Evolutionary conservation across 768 basidiomycete genomes (phyloP).

Genomic region (Amanita jacksonii): DNA sequence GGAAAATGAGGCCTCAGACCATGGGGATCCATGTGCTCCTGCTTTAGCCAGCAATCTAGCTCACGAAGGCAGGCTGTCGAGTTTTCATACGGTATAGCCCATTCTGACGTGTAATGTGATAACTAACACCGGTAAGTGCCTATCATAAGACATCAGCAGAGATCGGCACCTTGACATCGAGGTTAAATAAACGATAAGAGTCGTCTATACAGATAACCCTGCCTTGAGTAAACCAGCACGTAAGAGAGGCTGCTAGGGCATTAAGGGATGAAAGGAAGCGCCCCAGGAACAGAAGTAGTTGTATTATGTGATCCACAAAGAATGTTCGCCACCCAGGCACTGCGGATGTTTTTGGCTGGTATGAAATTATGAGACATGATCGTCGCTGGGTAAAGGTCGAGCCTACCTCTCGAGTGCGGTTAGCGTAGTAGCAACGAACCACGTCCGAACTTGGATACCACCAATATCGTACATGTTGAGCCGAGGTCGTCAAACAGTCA

Average conservation of each 20-base stretch:
- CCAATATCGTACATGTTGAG: constrained; percentile 89
- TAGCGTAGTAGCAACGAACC: constrained; percentile 62
- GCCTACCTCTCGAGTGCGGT: constrained; percentile 69
- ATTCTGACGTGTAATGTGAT: constrained; percentile 91
- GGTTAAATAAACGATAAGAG: constrained; percentile 79
- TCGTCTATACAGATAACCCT: constrained; percentile 60
- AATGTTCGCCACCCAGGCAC: constrained; percentile 61
- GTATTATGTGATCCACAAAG: constrained; percentile 73
- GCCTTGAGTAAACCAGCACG: constrained; percentile 55
- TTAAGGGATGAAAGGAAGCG: constrained; percentile 57
- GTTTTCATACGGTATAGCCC: constrained; percentile 74
- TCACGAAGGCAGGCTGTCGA: constrained; percentile 61
- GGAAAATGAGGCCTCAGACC: constrained; percentile 89
- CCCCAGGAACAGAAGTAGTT: constrained; percentile 73
- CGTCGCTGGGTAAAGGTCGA: constrained; percentile 5
- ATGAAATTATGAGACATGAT: constrained; percentile 4
- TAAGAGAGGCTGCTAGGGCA: constrained; percentile 49
- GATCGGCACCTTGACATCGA: constrained; percentile 77
- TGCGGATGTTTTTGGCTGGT: constrained; percentile 43
- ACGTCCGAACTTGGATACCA: constrained; percentile 82
- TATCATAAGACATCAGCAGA: constrained; percentile 5
- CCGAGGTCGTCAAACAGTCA: constrained; percentile 46
- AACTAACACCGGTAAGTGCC: constrained; percentile 49
- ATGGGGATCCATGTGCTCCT: constrained; percentile 52
- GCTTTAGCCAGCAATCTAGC: constrained; percentile 60